A percentile compares a stretch with the other conserved stretches of the same genome.
Evolutionary conservation across 371 early-diverging fungal species (phyloP).

Genomic region (Mortierella polycephala): DNA sequence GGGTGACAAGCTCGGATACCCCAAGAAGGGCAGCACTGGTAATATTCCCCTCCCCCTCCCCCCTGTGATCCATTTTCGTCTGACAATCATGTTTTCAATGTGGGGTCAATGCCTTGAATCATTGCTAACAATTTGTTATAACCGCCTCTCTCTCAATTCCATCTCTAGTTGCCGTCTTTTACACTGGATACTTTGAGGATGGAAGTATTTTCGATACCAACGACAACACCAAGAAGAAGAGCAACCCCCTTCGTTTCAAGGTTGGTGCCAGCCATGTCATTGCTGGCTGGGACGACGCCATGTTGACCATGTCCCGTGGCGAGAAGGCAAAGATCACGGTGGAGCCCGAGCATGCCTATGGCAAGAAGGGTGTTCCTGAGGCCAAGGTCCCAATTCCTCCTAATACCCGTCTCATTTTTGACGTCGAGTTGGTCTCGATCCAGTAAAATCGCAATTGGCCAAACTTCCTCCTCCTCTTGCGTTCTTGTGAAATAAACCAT

Average conservation of each 20-base stretch:
- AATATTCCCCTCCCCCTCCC: no score
- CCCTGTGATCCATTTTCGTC: background rate
- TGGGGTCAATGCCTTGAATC: background rate
- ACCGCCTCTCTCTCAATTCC: background rate
- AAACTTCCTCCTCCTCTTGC: background rate
- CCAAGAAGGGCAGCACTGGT: constrained; percentile 69
- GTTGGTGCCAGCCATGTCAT: constrained; percentile 58
- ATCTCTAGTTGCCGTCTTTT: constrained; percentile 48
- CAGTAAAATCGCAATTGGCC: background rate
- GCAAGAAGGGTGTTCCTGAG: constrained; percentile 63
- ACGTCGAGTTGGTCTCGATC: constrained; percentile 62
- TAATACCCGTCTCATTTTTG: constrained; percentile 61
- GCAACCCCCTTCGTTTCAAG: constrained; percentile 69
- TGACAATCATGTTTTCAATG: background rate
- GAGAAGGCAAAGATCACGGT: constrained; percentile 65
- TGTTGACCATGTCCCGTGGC: constrained; percentile 64
- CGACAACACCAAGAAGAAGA: constrained; percentile 62
- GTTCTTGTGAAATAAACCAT: background rate
- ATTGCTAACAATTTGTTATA: background rate
- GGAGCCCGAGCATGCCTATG: constrained; percentile 67
- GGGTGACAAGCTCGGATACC: constrained; percentile 61
- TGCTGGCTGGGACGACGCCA: constrained; percentile 68
- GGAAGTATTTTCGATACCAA: constrained; percentile 76
- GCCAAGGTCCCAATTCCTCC: constrained; percentile 60
- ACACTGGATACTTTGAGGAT: constrained; percentile 72